phyloP scores from a whole-genome alignment of 2,329 filamentous ascomycete genomes.

The Alternaria novae-zelandiae region DNA sequence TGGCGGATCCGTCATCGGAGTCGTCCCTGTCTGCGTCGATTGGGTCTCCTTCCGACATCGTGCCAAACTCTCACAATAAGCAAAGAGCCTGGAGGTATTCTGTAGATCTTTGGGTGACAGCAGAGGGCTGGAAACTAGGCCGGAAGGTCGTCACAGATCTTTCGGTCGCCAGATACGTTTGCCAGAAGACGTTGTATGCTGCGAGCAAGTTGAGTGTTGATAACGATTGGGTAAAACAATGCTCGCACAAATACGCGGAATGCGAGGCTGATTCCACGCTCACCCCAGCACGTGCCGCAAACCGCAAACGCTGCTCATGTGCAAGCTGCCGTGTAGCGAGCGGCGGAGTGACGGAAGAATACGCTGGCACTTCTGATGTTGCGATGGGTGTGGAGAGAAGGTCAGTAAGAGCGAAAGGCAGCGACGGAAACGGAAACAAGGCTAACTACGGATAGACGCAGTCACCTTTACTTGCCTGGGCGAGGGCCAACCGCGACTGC shows the following conservation, averaged over 20 bases:
- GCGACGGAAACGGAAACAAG: not conserved
- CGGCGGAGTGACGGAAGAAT: not conserved
- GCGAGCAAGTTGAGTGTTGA: not conserved
- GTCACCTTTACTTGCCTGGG: not conserved
- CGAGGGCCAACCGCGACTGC: not conserved
- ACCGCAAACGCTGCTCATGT: not conserved
- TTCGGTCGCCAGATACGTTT: not conserved
- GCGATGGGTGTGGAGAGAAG: not conserved
- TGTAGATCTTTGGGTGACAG: not conserved
- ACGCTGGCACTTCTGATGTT: not conserved
- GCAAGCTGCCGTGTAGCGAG: not conserved
- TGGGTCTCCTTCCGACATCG: not conserved
- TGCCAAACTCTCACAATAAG: not conserved
- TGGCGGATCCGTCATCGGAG: not conserved
- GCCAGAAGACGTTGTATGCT: not conserved
- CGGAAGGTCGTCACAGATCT: not conserved
- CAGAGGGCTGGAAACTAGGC: not conserved
- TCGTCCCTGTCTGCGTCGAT: not conserved
- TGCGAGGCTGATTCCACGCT: not conserved
- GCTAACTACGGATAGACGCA: slow-evolving; percentile 1
- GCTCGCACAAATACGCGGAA: not conserved
- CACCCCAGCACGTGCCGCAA: not conserved
- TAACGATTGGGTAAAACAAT: not conserved
- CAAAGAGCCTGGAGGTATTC: not conserved
- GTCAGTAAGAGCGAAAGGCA: not conserved